Conservation (phyloP, 208 protist species). For the Leishmania turanica region DNA sequence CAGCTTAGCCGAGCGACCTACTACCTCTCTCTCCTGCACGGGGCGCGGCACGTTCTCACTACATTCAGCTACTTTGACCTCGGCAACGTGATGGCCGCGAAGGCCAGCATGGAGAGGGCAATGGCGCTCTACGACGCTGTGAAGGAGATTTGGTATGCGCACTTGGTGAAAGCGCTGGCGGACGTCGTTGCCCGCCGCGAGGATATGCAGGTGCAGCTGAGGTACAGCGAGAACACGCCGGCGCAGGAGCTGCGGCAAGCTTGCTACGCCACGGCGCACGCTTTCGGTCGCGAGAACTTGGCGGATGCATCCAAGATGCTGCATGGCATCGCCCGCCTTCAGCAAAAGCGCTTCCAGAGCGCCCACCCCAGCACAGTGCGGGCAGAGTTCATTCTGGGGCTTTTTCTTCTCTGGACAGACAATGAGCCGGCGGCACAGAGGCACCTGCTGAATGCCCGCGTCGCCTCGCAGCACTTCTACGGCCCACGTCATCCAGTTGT, state of each 20-base stretch:
- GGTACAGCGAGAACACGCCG: constrained; percentile 68
- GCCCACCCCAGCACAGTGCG: constrained; percentile 70
- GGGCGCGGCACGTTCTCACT: constrained; percentile 76
- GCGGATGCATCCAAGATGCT: constrained; percentile 88
- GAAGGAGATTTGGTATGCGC: constrained; percentile 85
- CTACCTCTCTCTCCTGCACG: constrained; percentile 85
- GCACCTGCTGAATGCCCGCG: constrained; percentile 49
- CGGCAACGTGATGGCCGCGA: constrained; percentile 90
- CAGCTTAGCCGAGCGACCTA: constrained; percentile 88
- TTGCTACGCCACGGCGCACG: constrained; percentile 62
- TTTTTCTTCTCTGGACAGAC: constrained; percentile 86
- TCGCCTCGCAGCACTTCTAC: constrained; percentile 67
- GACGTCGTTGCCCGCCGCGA: constrained; percentile 62
- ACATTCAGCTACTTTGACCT: constrained; percentile 93
- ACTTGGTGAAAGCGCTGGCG: constrained; percentile 50
- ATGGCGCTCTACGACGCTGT: constrained; percentile 90
- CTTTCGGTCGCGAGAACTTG: constrained; percentile 83
- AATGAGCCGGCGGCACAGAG: constrained; percentile 54
- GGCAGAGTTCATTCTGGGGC: constrained; percentile 76
- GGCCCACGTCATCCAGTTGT: constrained; percentile 82
- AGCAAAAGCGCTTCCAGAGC: constrained; percentile 74
- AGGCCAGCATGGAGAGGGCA: constrained; percentile 81
- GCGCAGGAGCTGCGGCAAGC: constrained; percentile 36
- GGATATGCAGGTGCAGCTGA: constrained; percentile 55
- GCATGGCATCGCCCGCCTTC: constrained; percentile 80